Evolutionary conservation across 257 asterid species (phyloP).

Genomic region (Przewalskia tangutica): DNA sequence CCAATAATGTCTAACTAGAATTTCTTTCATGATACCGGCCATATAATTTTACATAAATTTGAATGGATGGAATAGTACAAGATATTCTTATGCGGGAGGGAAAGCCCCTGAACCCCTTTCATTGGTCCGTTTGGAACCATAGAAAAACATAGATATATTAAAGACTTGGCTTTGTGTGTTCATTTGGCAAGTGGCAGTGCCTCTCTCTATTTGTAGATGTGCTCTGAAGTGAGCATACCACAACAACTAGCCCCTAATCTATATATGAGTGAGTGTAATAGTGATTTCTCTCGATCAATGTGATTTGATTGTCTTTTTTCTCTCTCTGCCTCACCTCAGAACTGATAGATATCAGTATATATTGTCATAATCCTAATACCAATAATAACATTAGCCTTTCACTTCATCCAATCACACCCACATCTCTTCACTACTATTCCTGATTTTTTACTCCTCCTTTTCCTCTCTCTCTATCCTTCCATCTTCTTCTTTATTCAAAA

Average conservation of each 20-base stretch:
- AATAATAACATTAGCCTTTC: conserved; percentile 4
- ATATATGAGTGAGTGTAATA: conserved; percentile 1
- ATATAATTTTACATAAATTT: too few relatives aligned
- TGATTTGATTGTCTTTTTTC: background rate
- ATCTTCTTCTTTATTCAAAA: background rate
- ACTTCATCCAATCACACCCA: conserved; percentile 7
- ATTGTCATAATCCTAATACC: conserved; percentile 5
- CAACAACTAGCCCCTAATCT: background rate
- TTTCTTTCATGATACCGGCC: too few relatives aligned
- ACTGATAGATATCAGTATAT: conserved; percentile 6
- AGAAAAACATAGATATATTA: background rate
- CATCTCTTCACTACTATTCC: background rate
- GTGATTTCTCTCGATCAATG: background rate
- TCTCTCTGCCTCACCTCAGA: background rate
- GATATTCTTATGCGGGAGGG: too few relatives aligned
- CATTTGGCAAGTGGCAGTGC: background rate
- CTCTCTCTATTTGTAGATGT: background rate
- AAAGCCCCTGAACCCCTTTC: too few relatives aligned
- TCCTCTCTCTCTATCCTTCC: background rate
- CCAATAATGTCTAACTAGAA: too few relatives aligned
- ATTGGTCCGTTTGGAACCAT: background rate
- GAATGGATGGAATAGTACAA: too few relatives aligned
- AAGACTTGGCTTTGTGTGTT: background rate
- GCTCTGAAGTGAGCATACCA: background rate
- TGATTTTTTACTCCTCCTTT: background rate